Base-by-base conservation (phyloP, 1,284 basidiomycete species). In the Sanghuangporus baumii region DNA sequence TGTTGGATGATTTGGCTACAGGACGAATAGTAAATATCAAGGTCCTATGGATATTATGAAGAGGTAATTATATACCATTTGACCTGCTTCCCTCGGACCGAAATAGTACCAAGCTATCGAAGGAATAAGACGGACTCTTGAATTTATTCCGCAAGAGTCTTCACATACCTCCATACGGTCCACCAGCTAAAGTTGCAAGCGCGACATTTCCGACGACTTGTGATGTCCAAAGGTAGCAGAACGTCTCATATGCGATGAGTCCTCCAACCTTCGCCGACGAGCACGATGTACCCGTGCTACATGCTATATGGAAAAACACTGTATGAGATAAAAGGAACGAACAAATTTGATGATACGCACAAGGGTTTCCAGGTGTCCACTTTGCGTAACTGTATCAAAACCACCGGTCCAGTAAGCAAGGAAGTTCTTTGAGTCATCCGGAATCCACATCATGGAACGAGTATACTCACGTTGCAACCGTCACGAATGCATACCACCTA, bases 181-280 rank as follows among this genome's bases (percentile, higher is more conserved):
- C 84, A 41, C 93, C 93, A 6, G 91, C 89, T 47, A 94, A 82
- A 1, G 91, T 93, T 20, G 87, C 84, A 23, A 94, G 79, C 1
- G 89, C 82, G 43, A 94, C 84, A 69, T 94, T 94, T 43, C 84
- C 84, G 50, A 91, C 82, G 36, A 93, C 90, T 74, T 89, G 87
- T 0, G 87, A 89, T 9, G 85, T 88, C 91, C 91, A 94, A 50
- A 92, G 79, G 76, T 86, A 94, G n/a, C 87, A 87, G 74, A 94
- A 94, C 0, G 87, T 85, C 64, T 85, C 82, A 69, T 84, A 94
- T 71, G 94, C 85, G 63, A 94, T 81, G 8, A 94, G 76, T 0
- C 93, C 92, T 0, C 82, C 78, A 26, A 87, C 82, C 54, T 80
- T 86, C 4, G 74, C 74, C 2, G 77, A 78, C 0, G 82, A 84